phyloP scores from a whole-genome alignment of 805 yeast genomes.

The Yarrowia porcina region DNA sequence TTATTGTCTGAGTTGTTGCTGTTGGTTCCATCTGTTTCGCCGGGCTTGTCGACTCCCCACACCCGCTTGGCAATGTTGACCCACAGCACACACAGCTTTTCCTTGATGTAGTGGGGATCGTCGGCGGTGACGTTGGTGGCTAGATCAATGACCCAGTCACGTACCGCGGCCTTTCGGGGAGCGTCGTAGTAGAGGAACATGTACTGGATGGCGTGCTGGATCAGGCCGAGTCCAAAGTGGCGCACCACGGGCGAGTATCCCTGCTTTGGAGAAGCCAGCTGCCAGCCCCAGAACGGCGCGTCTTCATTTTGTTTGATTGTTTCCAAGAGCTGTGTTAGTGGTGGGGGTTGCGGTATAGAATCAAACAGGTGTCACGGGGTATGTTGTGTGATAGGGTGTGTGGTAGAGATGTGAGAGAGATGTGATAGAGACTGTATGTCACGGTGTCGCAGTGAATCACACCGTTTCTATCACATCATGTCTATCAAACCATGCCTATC shows the following conservation, averaged over 20 bases:
- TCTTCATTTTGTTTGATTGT: constrained; percentile 71
- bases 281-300: constrained; percentile 90
- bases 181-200: constrained; percentile 54
- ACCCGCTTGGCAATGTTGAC: constrained; percentile 83
- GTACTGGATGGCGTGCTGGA: constrained; percentile 65
- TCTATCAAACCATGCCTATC: too few species aligned
- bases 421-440: too few species aligned
- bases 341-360: neutral
- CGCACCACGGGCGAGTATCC: constrained; percentile 68
- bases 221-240: constrained; percentile 81
- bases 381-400: too few species aligned
- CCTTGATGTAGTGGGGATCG: constrained; percentile 88
- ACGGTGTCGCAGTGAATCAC: too few species aligned
- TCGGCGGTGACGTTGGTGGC: constrained; percentile 53
- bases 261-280: constrained; percentile 64
- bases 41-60: constrained; percentile 63
- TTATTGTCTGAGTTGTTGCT: neutral
- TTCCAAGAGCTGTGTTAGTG: constrained; percentile 54
- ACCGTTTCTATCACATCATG: too few species aligned
- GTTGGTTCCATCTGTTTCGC: constrained; percentile 4
- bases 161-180: constrained; percentile 61
- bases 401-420: too few species aligned
- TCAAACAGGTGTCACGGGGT: too few species aligned
- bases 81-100: constrained; percentile 87
- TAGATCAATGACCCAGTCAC: constrained; percentile 82